Percentiles rank a stretch among this genome's conserved stretches.
phyloP scores from a whole-genome alignment of 2,329 filamentous ascomycete genomes.

The Monosporascus sp. region DNA sequence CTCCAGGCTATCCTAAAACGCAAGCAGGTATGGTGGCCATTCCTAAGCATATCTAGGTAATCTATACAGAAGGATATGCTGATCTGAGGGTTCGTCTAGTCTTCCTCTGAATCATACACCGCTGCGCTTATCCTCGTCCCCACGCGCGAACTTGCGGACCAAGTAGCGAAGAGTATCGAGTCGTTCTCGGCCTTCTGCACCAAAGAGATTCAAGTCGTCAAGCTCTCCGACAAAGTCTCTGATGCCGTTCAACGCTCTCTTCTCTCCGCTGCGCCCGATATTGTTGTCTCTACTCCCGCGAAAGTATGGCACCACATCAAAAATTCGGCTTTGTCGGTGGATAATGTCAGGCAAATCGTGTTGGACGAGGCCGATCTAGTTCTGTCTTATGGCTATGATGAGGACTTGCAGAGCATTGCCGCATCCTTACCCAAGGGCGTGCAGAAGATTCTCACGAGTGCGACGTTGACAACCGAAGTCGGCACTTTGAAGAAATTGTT shows the following conservation, averaged over 20 bases:
- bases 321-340: conserved; percentile 63
- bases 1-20: conserved; percentile 76
- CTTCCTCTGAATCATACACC: conserved; percentile 48
- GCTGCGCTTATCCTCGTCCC: conserved; percentile 87
- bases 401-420: conserved; percentile 77
- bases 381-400: conserved; percentile 87
- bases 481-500: conserved; percentile 82
- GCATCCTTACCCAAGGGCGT: conserved; percentile 75
- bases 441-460: conserved; percentile 90
- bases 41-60: not conserved
- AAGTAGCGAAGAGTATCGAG: conserved; percentile 76
- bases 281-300: conserved; percentile 88
- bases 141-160: conserved; percentile 88
- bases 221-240: conserved; percentile 85
- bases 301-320: conserved; percentile 75
- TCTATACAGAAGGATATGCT: not conserved
- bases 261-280: conserved; percentile 78
- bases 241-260: conserved; percentile 84
- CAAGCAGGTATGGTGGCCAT: conserved; percentile 52
- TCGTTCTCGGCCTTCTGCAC: conserved; percentile 77
- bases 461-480: conserved; percentile 83
- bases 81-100: conserved; percentile 27
- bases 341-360: conserved; percentile 70
- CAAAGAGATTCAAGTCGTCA: conserved; percentile 76
- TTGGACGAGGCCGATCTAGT: conserved; percentile 94